Evolutionary conservation across 768 basidiomycete genomes (phyloP), one percentile per base, ranked within the genome.

Genomic region (Kwoniella europaea): DNA sequence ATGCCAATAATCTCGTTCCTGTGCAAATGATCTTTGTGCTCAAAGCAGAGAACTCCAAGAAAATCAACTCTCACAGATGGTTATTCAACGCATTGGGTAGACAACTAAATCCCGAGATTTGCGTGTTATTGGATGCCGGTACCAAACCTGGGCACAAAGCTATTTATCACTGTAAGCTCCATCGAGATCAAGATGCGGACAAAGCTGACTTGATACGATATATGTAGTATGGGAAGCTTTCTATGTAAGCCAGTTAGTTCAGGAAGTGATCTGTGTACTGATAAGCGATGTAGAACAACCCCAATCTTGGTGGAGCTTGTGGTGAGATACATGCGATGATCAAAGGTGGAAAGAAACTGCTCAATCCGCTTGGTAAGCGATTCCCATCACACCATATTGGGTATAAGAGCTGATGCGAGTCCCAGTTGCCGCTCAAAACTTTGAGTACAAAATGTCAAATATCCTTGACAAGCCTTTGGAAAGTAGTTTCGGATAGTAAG

Each of bases 1-100:
- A 97, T 77, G 89, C 92, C 18, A 93, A 94, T 85, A 97, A 97
- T 82, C 84, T 98, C 42, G 44, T 81, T 0, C 82, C 82, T 1
- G 73, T 83, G 1, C 82, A 83, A 55, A 67, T 83, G 24, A 68
- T 83, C 91, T 94, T 94, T 85, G 93, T 92, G 79, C 86, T 95
- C 77, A 95, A 95, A 84, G 93, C 94, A 90, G 67, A 79, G 50
- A 83, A 83, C 60, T 71, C 77, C 63, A 83, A 83, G 73, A 83
- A 83, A 67, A 71, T 83, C 67, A 83, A 83, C 69, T 73, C 70
- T 54, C 80, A 82, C 68, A 75, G 78, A 71, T 80, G 79, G 82
- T 74, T 83, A 55, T 81, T 82, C 77, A 82, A 82, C 56, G 82
- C 80, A 1, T 75, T 83, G 56, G 82, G 80, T 42, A 76, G 75